Conservation (phyloP, 2,329 filamentous ascomycete species). For the Magnaporthiopsis incrustans region DNA sequence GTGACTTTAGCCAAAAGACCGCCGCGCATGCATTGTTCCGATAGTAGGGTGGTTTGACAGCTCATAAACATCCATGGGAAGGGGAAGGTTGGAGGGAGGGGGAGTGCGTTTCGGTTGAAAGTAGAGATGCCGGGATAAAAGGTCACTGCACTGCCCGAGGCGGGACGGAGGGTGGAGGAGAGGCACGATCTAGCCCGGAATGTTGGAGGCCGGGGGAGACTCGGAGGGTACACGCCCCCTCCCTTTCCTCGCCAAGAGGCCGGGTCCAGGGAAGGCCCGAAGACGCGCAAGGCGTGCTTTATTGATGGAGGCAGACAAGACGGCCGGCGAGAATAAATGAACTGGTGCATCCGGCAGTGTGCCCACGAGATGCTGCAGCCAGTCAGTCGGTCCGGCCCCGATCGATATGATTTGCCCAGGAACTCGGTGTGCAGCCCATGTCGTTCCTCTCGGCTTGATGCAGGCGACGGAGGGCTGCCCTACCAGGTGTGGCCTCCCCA, state of each 20-base stretch:
- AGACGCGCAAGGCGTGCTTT: background rate
- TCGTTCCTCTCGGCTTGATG: background rate
- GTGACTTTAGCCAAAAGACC: slow-evolving; percentile 4
- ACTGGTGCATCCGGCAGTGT: background rate
- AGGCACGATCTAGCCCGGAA: too few species aligned
- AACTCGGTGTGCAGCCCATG: background rate
- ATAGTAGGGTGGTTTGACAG: background rate
- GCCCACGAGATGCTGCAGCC: slow-evolving; percentile 1
- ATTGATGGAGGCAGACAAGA: background rate
- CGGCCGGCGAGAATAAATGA: background rate
- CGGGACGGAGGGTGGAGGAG: too few species aligned
- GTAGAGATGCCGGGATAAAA: too few species aligned
- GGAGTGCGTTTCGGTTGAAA: too few species aligned
- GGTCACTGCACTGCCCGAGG: too few species aligned
- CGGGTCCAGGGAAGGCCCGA: too few species aligned
- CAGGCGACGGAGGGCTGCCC: background rate
- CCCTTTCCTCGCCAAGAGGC: too few species aligned
- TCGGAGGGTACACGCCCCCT: too few species aligned
- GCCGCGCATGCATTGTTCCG: slow-evolving; percentile 1
- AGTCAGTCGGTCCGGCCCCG: slow-evolving; percentile 4
- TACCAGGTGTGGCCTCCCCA: background rate
- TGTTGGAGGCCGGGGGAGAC: too few species aligned
- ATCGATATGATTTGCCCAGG: background rate
- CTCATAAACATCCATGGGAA: too few species aligned
- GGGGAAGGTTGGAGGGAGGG: too few species aligned